Base-by-base conservation (phyloP, 2,329 filamentous ascomycete genomes). In the Aspergillus unguis region DNA sequence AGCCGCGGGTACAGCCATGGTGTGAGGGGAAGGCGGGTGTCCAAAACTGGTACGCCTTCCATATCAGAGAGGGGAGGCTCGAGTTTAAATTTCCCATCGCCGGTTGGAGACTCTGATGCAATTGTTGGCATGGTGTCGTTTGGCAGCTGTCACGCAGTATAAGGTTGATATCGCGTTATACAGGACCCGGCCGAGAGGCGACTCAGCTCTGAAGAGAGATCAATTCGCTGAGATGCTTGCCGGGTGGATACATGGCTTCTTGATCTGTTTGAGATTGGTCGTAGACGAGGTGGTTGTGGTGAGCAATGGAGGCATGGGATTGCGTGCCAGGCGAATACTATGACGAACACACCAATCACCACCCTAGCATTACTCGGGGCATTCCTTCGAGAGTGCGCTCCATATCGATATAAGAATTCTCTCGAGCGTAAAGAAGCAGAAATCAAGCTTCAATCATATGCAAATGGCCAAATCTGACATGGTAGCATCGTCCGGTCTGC, bases 301-400 rank as follows among this genome's bases (percentile, higher is more conserved):
- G 53, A 55, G 53, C 48, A 46, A 55, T 55, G 29, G 44, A 49
- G 49, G 53, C 32, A 41, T 29, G 44, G 44, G 41, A 55, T 55
- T 45, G 53, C 53, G 53, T 55, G 53, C 53, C 53, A 36, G 33
- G 23, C 40, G 40, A 29, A 27, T 35, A 35, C 48, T 37, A 52
- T 48, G 48, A 17, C 48, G 32, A 52, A 47, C 28, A 46, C 27
- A 11, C 43, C 36, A 46, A 41, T 40, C 29, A 51, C 23, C 27
- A 8, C 17, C 37, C 33, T 17, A 25, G 40, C 29, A n/a, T 23
- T 42, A 49, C 32, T 11, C 32, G 11, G 32, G 32, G 11, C 3
- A 8, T 7, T 8, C 32, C 32, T 11, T 33, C 32, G 32, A 7
- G 32, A 33, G 8, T 8, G 32, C 17, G 17, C 17, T 17, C 17